Conservation (phyloP, 106 monocot genomes). For the Dendrobium officinale region DNA sequence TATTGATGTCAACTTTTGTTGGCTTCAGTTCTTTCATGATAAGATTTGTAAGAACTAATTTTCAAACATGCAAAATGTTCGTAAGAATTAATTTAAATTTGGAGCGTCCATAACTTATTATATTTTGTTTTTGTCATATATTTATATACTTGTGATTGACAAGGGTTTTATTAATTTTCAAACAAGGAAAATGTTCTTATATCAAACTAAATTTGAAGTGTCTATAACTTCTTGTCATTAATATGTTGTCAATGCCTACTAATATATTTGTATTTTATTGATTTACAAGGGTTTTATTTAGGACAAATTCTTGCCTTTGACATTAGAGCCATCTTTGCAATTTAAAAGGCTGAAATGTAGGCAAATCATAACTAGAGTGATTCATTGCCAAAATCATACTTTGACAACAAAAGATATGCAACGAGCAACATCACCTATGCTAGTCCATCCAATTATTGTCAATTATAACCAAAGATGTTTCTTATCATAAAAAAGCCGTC, state of each 20-base stretch:
- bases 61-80: background rate
- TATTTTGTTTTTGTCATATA: background rate
- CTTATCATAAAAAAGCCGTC: too few relatives aligned
- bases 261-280: background rate
- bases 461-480: too few relatives aligned
- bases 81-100: background rate
- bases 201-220: background rate
- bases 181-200: too few relatives aligned
- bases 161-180: background rate
- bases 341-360: too few relatives aligned
- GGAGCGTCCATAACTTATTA: background rate
- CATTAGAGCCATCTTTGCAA: too few relatives aligned
- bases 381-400: too few relatives aligned
- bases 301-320: background rate
- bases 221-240: background rate
- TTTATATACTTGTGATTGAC: background rate
- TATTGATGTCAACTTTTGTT: background rate
- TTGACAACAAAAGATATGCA: too few relatives aligned
- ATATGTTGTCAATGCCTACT: background rate
- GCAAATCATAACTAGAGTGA: too few relatives aligned
- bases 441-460: too few relatives aligned
- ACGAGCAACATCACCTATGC: too few relatives aligned
- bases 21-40: background rate
- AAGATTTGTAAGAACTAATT: background rate
- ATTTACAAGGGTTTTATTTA: background rate